Evolutionary conservation across 768 basidiomycete genomes (phyloP).

Genomic region (Leucocoprinus sp.): DNA sequence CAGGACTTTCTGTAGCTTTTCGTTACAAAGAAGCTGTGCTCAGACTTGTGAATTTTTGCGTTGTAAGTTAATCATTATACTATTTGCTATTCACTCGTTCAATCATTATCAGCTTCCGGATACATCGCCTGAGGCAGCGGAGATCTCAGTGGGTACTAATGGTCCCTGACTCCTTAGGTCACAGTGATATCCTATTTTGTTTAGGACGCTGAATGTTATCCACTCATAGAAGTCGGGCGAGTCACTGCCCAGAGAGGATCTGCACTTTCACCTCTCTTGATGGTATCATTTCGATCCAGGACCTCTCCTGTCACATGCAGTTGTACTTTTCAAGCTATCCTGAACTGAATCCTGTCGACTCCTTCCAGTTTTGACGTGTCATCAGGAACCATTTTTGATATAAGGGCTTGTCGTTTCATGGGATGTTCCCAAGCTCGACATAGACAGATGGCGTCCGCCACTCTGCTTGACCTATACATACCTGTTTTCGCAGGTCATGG

Average conservation of each 20-base stretch:
- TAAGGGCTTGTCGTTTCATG: constrained; percentile 12
- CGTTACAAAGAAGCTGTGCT: too few relatives aligned
- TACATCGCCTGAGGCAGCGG: background rate
- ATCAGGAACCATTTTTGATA: constrained; percentile 13
- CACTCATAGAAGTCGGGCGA: background rate
- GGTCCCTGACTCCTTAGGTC: background rate
- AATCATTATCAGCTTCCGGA: background rate
- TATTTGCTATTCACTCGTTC: background rate
- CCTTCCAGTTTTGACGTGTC: constrained; percentile 5
- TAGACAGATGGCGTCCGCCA: constrained; percentile 16
- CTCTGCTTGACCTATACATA: constrained; percentile 20
- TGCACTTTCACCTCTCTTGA: background rate
- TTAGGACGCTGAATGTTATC: background rate
- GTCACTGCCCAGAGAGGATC: background rate
- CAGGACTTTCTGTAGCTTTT: too few relatives aligned
- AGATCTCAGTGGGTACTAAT: constrained; percentile 3
- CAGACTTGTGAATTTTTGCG: background rate
- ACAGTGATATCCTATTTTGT: background rate
- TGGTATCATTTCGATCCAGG: constrained; percentile 4
- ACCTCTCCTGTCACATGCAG: background rate
- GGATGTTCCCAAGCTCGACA: constrained; percentile 19
- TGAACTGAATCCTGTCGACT: background rate
- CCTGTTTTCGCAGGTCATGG: constrained; percentile 57
- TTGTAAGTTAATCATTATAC: background rate
- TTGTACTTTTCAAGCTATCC: background rate